phyloP scores from a whole-genome alignment of 1,139 yeast genomes.

The Lodderomyces elongisporus region DNA sequence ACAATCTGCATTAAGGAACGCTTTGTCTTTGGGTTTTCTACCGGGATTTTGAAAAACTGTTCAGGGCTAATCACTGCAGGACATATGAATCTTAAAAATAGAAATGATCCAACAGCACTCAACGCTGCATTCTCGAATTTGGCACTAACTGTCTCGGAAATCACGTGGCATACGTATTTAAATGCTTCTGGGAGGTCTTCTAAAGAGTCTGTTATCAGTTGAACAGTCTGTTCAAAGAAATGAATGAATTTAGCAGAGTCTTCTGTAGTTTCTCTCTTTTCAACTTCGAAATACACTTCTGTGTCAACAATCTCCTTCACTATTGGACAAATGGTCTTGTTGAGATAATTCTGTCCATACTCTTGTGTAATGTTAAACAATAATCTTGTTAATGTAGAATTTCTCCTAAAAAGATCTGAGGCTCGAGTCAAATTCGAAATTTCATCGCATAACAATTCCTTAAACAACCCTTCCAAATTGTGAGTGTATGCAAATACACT shows the following conservation, averaged over 20 bases:
- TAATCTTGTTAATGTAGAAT: slow-evolving; percentile 76
- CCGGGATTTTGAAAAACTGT: slow-evolving; percentile 46
- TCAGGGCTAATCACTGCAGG: slow-evolving; percentile 94
- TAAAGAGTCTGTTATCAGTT: slow-evolving; percentile 54
- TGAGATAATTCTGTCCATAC: slow-evolving; percentile 58
- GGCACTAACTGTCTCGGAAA: slow-evolving; percentile 55
- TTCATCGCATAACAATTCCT: slow-evolving; percentile 57
- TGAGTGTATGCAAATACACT: slow-evolving; percentile 54
- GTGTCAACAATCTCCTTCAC: slow-evolving; percentile 45
- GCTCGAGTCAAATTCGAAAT: slow-evolving; percentile 56
- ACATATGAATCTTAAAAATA: slow-evolving; percentile 79
- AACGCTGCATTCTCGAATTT: slow-evolving; percentile 66
- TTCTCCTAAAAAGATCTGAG: slow-evolving; percentile 71
- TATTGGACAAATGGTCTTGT: slow-evolving; percentile 51
- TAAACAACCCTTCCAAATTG: slow-evolving; percentile 51
- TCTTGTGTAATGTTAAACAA: slow-evolving; percentile 66
- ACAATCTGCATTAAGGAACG: slow-evolving; percentile 79
- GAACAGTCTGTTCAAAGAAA: slow-evolving; percentile 56
- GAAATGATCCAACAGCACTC: slow-evolving; percentile 81
- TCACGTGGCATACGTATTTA: slow-evolving; percentile 67
- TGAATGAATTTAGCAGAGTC: slow-evolving; percentile 47
- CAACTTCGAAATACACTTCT: slow-evolving; percentile 62
- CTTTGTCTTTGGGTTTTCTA: slow-evolving; percentile 48
- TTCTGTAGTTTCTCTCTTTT: slow-evolving; percentile 41
- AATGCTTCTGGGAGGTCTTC: slow-evolving; percentile 66